Conservation (phyloP, 192 early-diverging fungal species). For the Gonapodya sp. region DNA sequence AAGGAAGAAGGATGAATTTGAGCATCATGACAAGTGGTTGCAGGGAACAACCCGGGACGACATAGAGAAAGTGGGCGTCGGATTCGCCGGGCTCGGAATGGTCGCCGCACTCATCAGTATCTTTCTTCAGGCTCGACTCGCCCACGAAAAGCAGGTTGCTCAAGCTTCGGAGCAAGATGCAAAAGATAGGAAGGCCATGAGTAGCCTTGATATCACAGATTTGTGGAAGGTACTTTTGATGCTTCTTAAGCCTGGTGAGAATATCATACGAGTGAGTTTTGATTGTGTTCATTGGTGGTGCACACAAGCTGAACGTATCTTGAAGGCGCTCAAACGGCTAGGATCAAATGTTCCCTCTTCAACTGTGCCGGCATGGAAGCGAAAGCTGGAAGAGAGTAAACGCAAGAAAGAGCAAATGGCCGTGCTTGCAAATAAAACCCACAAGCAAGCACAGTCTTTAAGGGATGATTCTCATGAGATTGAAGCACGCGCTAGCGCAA, state of each 20-base stretch:
- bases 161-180: not conserved
- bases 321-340: not conserved
- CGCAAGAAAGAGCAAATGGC: not conserved
- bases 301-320: not conserved
- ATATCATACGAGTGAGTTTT: not conserved
- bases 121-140: not conserved
- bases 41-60: constrained; percentile 35
- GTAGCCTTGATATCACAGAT: not conserved
- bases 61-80: constrained; percentile 28
- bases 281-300: not conserved
- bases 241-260: constrained; percentile 7
- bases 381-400: not conserved
- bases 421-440: not conserved
- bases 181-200: not conserved
- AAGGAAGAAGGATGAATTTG: constrained; percentile 35
- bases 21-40: constrained; percentile 43
- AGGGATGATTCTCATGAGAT: not conserved
- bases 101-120: not conserved
- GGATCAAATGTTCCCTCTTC: not conserved
- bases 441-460: too few species aligned
- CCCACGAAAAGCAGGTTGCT: not conserved
- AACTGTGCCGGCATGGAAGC: not conserved
- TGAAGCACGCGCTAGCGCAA: not conserved
- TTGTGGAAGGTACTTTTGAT: not conserved
- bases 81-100: not conserved